Base-by-base conservation (phyloP, 805 yeast species). In the Candida schatavii region DNA sequence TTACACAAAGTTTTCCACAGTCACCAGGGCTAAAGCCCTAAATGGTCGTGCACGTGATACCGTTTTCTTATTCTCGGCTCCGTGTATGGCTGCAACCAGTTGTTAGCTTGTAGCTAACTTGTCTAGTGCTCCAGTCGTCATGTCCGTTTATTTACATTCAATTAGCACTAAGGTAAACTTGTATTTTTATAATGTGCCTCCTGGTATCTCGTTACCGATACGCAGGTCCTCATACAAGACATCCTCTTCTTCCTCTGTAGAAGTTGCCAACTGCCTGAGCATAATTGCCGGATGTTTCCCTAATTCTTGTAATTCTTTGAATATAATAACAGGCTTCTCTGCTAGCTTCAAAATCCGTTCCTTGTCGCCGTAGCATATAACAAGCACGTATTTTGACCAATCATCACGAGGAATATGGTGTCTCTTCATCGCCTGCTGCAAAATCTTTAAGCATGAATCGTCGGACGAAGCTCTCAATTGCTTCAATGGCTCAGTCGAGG, bases 281-380 rank as follows among this genome's bases (percentile, higher is more conserved):
- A 90, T 90, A 45, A 90, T 88, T 1, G 93, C 86, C 0, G 98
- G 97, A 56, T 85, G 87, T 49, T 83, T 74, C 1, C 97, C 97
- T 44, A 81, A 75, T 46, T 86, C 96, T 56, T 81, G 88, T 20
- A 91, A 70, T 54, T 85, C 95, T 59, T 88, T 85, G 58, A 88
- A 88, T 7, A 89, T 81, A 28, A 77, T 69, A 5, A 91, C 95
- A 0, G 99, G 99, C 59, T 81, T 85, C 56, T 91, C 99, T 21
- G 88, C 87, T 47, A 86, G 70, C 29, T 85, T 87, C 36, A 93
- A 63, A 7, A 89, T 79, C 22, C 97, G 69, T 56, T 91, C 97
- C 54, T 85, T 85, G 58, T 89, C 96, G 19, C 93, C 96, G 57
- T 88, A 89, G 56, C 95, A 85, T 13, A 91, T 85, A 14, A 90